These are phyloP conservation scores for Tilletiopsis washingtonensis DNA, from an alignment of 1,284 basidiomycete genomes.

Conservation along the genomic window DNA sequence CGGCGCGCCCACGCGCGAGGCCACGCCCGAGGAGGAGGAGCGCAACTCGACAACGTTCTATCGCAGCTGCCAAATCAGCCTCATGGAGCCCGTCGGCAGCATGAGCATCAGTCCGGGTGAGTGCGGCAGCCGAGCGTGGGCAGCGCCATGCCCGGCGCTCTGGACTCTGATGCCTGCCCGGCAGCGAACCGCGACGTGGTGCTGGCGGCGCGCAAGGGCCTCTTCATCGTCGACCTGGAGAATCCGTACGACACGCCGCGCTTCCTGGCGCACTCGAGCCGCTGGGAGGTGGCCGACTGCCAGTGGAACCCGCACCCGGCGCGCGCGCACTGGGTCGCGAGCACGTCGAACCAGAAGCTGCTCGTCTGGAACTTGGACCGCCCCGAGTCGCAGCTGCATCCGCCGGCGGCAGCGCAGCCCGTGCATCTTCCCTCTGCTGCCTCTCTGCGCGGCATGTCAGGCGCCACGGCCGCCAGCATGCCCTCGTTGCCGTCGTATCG, in stretches of 20 bases:
- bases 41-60: constrained; percentile 7
- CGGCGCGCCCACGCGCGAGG: too few relatives aligned
- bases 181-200: constrained; percentile 43
- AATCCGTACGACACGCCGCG: constrained; percentile 78
- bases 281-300: constrained; percentile 86
- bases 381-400: constrained; percentile 11
- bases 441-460: too few relatives aligned
- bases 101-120: constrained; percentile 42
- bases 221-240: constrained; percentile 93
- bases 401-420: constrained; percentile 4
- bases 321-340: constrained; percentile 80
- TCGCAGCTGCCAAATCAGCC: constrained; percentile 5
- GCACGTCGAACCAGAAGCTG: constrained; percentile 89
- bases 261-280: constrained; percentile 87
- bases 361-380: constrained; percentile 84
- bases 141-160: neutral
- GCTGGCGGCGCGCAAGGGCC: constrained; percentile 61
- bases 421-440: too few relatives aligned
- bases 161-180: neutral
- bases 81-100: constrained; percentile 39
- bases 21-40: neutral
- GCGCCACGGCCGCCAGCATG: too few relatives aligned
- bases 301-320: constrained; percentile 92
- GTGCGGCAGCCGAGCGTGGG: neutral
- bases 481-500: constrained; percentile 2